phyloP scores from a whole-genome alignment of 2,329 filamentous ascomycete species.

The Trichoderma aggressivum region DNA sequence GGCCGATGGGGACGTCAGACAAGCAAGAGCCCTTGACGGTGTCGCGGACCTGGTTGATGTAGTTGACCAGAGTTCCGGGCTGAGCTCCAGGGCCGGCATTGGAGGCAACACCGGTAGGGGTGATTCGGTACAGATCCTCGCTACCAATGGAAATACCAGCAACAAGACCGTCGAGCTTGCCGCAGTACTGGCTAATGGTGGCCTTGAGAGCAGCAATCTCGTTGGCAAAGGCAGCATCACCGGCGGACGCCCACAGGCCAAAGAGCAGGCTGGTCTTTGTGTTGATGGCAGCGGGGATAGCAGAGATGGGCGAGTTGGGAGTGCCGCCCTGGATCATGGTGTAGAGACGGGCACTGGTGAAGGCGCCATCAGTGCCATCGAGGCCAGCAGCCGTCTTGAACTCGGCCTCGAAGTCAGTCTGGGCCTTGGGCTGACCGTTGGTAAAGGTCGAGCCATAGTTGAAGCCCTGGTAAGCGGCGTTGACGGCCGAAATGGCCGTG shows the following conservation, averaged over 20 bases:
- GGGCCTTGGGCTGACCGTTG: constrained; percentile 56
- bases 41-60: constrained; percentile 66
- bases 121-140: constrained; percentile 82
- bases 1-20: constrained; percentile 61
- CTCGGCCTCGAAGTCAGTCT: constrained; percentile 66
- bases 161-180: constrained; percentile 61
- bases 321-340: constrained; percentile 71
- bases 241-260: constrained; percentile 77
- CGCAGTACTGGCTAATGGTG: constrained; percentile 67
- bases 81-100: constrained; percentile 60
- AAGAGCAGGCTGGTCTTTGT: constrained; percentile 77
- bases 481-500: constrained; percentile 33
- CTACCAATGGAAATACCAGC: constrained; percentile 82
- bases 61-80: constrained; percentile 60
- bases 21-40: constrained; percentile 62
- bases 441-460: constrained; percentile 67
- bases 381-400: constrained; percentile 65
- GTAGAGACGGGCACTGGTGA: constrained; percentile 70
- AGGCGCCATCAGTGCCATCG: constrained; percentile 57
- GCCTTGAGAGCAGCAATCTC: constrained; percentile 69
- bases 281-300: constrained; percentile 78
- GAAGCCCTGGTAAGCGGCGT: constrained; percentile 59
- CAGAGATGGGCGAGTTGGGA: constrained; percentile 61
- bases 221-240: constrained; percentile 60
- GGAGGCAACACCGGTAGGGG: constrained; percentile 63